Evolutionary conservation across 2,329 filamentous ascomycete genomes (phyloP).

Genomic region (Beauveria varroae): DNA sequence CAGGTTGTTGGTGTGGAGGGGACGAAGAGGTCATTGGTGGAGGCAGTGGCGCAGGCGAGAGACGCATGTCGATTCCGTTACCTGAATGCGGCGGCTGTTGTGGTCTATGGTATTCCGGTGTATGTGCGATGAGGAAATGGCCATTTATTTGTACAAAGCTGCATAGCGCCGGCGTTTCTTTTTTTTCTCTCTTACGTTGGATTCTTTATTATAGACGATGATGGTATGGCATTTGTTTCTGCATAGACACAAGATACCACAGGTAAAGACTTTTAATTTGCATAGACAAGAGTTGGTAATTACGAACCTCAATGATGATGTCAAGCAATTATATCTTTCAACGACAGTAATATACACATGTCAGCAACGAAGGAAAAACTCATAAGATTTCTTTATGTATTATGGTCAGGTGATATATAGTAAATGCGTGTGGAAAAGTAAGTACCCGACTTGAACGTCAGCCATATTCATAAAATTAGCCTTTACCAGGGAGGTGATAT

Average conservation of each 20-base stretch:
- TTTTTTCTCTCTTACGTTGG: not conserved
- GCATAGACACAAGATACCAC: constrained; percentile 2
- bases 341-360: no score
- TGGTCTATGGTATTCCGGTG: constrained; percentile 91
- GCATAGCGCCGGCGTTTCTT: constrained; percentile 10
- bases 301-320: no score
- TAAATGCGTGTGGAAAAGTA: no score
- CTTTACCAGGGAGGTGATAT: no score
- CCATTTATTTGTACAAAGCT: not conserved
- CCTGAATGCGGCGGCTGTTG: constrained; percentile 86
- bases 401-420: no score
- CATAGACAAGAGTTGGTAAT: not conserved
- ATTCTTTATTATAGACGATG: not conserved
- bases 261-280: not conserved
- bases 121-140: constrained; percentile 45
- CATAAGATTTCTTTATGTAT: no score
- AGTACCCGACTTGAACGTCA: no score
- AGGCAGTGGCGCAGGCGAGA: constrained; percentile 70
- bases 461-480: no score
- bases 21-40: constrained; percentile 45
- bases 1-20: constrained; percentile 18
- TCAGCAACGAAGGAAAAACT: no score
- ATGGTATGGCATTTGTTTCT: not conserved
- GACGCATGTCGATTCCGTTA: constrained; percentile 81
- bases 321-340: no score